Evolutionary conservation across 257 asterid species (phyloP).

Genomic region (Plantago major): DNA sequence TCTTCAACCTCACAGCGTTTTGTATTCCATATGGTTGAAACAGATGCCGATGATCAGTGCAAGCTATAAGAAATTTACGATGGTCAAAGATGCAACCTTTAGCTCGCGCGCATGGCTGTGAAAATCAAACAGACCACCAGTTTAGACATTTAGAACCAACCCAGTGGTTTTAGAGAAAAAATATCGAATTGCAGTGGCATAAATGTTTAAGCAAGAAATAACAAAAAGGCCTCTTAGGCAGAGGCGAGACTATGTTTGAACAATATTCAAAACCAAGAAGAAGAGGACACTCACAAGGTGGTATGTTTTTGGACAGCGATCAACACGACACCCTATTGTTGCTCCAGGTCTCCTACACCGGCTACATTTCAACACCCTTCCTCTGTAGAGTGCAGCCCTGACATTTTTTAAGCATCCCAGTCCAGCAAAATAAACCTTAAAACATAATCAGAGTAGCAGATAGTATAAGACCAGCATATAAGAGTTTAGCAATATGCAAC

Average conservation of each 20-base stretch:
- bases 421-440: constrained; percentile 98
- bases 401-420: constrained; percentile 95
- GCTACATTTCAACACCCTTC: constrained; percentile 87
- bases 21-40: constrained; percentile 88
- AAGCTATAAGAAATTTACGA: constrained; percentile 95
- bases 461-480: constrained; percentile 15
- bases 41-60: constrained; percentile 86
- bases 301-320: constrained; percentile 96
- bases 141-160: constrained; percentile 10
- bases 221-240: constrained; percentile 17
- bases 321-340: constrained; percentile 99
- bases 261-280: background rate
- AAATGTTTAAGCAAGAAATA: background rate
- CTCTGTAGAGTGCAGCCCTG: constrained; percentile 97
- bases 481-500: constrained; percentile 11
- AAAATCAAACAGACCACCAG: constrained; percentile 18
- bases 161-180: constrained; percentile 6
- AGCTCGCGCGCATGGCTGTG: constrained; percentile 97
- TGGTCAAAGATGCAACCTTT: constrained; percentile 92
- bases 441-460: constrained; percentile 16
- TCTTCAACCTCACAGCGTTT: constrained; percentile 49
- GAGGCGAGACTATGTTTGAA: background rate
- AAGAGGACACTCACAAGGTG: constrained; percentile 66
- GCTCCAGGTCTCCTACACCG: constrained; percentile 99
- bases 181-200: constrained; percentile 7